Percentiles rank a stretch among this genome's conserved stretches.
phyloP scores from a whole-genome alignment of 352 stramenopile species.

The Globisporangium okanoganense region DNA sequence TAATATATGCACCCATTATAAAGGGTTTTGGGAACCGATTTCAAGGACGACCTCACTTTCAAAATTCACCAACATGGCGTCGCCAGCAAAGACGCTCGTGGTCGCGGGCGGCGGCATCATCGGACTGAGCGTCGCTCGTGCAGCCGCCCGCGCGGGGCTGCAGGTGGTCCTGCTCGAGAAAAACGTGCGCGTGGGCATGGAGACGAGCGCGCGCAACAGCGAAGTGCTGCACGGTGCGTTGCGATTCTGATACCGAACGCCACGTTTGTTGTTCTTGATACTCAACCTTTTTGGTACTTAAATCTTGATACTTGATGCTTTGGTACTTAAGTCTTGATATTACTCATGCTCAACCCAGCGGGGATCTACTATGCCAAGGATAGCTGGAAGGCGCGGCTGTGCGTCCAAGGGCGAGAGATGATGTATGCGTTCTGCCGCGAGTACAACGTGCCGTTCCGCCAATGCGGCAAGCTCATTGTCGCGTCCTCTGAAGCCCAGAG shows the following conservation, averaged over 20 bases:
- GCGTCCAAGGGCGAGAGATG: conserved; percentile 81
- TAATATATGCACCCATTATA: too few species aligned
- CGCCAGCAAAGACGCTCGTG: conserved; percentile 45
- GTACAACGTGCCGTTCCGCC: conserved; percentile 69
- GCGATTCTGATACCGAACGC: neutral
- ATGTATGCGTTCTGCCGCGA: conserved; percentile 93
- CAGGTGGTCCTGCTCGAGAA: conserved; percentile 89
- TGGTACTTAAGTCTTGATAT: neutral
- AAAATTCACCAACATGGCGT: neutral
- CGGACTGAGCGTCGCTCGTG: conserved; percentile 64
- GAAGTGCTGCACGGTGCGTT: conserved; percentile 93
- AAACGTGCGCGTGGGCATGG: conserved; percentile 74
- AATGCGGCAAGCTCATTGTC: conserved; percentile 96
- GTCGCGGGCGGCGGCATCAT: conserved; percentile 76
- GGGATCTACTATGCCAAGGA: conserved; percentile 92
- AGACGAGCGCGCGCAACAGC: conserved; percentile 91
- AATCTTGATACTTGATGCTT: neutral
- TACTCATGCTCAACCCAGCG: conserved; percentile 14
- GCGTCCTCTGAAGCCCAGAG: conserved; percentile 32
- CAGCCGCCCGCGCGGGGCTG: conserved; percentile 43
- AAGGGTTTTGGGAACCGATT: too few species aligned
- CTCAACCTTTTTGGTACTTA: neutral
- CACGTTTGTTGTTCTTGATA: neutral
- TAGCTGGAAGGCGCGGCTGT: conserved; percentile 90
- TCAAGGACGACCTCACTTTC: too few species aligned